phyloP scores from a whole-genome alignment of 2,329 filamentous ascomycete genomes.

The Sclerotinia sclerotiorum region DNA sequence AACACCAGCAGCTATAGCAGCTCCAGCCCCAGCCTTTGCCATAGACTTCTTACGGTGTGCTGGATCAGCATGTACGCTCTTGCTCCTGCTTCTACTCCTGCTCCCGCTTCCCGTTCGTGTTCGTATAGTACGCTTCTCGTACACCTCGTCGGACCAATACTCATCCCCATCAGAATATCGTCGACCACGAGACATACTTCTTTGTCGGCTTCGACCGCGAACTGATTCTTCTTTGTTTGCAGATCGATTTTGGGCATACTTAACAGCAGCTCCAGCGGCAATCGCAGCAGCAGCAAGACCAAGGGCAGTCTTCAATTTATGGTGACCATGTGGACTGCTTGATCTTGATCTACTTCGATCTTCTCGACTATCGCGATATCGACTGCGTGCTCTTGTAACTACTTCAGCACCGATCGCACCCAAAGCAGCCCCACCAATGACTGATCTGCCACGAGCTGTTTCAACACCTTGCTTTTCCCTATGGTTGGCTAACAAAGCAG shows the following conservation, averaged over 20 bases:
- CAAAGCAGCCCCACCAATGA: constrained; percentile 56
- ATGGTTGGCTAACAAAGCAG: constrained; percentile 58
- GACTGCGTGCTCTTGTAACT: constrained; percentile 58
- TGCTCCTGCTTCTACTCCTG: constrained; percentile 45
- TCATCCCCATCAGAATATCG: constrained; percentile 43
- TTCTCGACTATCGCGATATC: constrained; percentile 55
- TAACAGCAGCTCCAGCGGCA: constrained; percentile 63
- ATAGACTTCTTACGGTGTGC: constrained; percentile 45
- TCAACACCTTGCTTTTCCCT: constrained; percentile 45
- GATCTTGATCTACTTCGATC: constrained; percentile 41
- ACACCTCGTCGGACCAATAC: constrained; percentile 30
- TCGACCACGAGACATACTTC: constrained; percentile 44
- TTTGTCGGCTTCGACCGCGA: constrained; percentile 53
- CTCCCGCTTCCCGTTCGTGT: constrained; percentile 42
- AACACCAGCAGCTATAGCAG: constrained; percentile 58
- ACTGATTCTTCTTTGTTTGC: constrained; percentile 58
- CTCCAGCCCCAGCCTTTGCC: constrained; percentile 47
- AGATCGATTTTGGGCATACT: constrained; percentile 62
- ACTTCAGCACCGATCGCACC: constrained; percentile 63
- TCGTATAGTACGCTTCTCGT: constrained; percentile 36
- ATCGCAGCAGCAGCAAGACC: constrained; percentile 63
- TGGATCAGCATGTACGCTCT: constrained; percentile 50
- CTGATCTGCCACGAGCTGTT: constrained; percentile 33
- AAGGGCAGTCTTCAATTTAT: constrained; percentile 59
- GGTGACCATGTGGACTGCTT: constrained; percentile 42